Conservation (phyloP, 2,329 filamentous ascomycete species). For the Aspergillus ibericus region DNA sequence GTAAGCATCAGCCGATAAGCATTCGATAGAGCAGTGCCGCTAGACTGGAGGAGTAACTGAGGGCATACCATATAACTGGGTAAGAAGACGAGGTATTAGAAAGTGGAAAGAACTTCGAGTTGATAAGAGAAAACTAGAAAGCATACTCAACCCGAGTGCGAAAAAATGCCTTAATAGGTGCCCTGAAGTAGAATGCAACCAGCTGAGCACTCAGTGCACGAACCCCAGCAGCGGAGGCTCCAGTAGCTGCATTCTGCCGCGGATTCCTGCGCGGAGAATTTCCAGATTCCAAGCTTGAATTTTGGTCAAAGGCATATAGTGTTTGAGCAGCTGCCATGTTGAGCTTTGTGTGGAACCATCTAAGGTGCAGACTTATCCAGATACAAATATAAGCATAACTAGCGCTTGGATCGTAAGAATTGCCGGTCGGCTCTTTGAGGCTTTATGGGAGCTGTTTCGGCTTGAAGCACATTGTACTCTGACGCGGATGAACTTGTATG, state of each 20-base stretch:
- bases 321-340: constrained; percentile 5
- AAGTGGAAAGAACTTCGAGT: not conserved
- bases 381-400: not conserved
- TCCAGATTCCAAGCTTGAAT: constrained; percentile 20
- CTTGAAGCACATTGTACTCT: not conserved
- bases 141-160: constrained; percentile 83
- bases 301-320: constrained; percentile 17
- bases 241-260: constrained; percentile 63
- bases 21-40: not conserved
- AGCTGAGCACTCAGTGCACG: constrained; percentile 80
- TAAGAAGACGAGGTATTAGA: not conserved
- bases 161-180: constrained; percentile 90
- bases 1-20: constrained; percentile 8
- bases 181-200: constrained; percentile 87
- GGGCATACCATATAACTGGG: constrained; percentile 52
- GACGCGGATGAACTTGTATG: not conserved
- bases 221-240: constrained; percentile 80
- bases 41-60: not conserved
- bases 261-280: constrained; percentile 42
- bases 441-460: not conserved
- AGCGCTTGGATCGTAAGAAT: not conserved
- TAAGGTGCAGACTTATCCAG: not conserved
- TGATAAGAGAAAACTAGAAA: not conserved
- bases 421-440: not conserved
- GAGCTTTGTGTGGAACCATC: not conserved